Conservation (phyloP, 441 rosid genomes). For the Adansonia gregorii region DNA sequence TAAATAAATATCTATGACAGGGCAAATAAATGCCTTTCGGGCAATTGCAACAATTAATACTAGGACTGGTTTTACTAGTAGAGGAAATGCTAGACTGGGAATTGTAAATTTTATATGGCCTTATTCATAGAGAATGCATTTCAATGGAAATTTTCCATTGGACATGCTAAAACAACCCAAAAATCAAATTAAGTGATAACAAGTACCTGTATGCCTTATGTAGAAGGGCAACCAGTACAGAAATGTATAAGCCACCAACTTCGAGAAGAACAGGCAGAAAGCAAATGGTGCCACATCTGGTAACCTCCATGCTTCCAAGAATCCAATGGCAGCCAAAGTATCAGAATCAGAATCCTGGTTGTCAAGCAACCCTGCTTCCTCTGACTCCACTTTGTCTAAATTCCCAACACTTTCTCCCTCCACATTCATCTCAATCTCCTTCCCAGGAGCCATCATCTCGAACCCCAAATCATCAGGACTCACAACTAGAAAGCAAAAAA, state of each 20-base stretch:
- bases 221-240: constrained; percentile 93
- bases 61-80: not conserved
- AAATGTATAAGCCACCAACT: constrained; percentile 90
- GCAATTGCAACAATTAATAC: not conserved
- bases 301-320: constrained; percentile 82
- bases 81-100: not conserved
- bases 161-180: not conserved
- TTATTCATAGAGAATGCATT: not conserved
- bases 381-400: constrained; percentile 54
- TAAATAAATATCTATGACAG: constrained; percentile 23
- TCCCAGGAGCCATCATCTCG: constrained; percentile 34
- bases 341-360: constrained; percentile 39
- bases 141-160: not conserved
- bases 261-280: constrained; percentile 86
- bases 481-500: constrained; percentile 68
- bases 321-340: constrained; percentile 64
- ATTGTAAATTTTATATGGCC: not conserved
- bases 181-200: constrained; percentile 17
- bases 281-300: constrained; percentile 83
- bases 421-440: constrained; percentile 61
- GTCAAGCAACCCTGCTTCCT: constrained; percentile 54
- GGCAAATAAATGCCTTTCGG: not conserved
- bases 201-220: constrained; percentile 79
- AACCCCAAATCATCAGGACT: constrained; percentile 76
- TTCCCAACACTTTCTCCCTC: constrained; percentile 37